A percentile compares a stretch with the other conserved stretches of the same genome.
Evolutionary conservation across 441 rosid species (phyloP).

Genomic region (Brassica balearica): DNA sequence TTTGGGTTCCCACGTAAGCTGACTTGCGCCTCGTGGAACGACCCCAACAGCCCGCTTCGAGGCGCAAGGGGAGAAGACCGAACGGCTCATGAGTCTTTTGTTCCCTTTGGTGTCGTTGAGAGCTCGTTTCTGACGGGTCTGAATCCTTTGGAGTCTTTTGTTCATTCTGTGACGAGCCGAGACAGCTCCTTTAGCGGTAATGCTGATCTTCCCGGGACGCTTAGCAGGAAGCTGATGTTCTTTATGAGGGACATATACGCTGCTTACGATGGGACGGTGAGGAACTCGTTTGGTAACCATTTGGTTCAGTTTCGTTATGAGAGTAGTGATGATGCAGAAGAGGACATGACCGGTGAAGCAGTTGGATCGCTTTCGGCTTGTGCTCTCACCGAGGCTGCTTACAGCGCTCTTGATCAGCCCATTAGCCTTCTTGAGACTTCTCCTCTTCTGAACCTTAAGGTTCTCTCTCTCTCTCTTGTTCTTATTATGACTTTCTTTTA

Average conservation of each 20-base stretch:
- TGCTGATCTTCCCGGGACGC: conserved; percentile 97
- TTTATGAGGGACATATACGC: conserved; percentile 82
- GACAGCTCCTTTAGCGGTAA: conserved; percentile 95
- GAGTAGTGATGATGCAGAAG: conserved; percentile 35
- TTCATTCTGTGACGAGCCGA: conserved; percentile 87
- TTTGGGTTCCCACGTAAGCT: conserved; percentile 81
- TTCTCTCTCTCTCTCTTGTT: no score
- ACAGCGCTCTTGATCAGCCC: conserved; percentile 97
- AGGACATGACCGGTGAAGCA: conserved; percentile 63
- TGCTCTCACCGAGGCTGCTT: conserved; percentile 95
- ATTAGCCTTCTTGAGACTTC: conserved; percentile 92
- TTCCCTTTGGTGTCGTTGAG: conserved; percentile 81
- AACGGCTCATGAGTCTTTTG: conserved; percentile 57
- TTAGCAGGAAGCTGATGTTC: conserved; percentile 86
- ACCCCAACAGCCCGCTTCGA: conserved; percentile 50
- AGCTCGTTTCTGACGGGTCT: conserved; percentile 80
- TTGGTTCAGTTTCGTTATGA: conserved; percentile 77
- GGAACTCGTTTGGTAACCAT: conserved; percentile 84
- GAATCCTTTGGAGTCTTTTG: conserved; percentile 87
- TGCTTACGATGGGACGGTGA: conserved; percentile 93
- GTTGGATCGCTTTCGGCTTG: conserved; percentile 89
- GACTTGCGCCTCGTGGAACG: conserved; percentile 76
- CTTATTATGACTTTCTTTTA: no score
- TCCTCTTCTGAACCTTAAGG: conserved; percentile 67
- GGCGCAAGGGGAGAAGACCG: conserved; percentile 33